These are phyloP conservation scores for Arbutus unedo DNA, from an alignment of 148 eudicot species.

Conservation along the genomic window DNA sequence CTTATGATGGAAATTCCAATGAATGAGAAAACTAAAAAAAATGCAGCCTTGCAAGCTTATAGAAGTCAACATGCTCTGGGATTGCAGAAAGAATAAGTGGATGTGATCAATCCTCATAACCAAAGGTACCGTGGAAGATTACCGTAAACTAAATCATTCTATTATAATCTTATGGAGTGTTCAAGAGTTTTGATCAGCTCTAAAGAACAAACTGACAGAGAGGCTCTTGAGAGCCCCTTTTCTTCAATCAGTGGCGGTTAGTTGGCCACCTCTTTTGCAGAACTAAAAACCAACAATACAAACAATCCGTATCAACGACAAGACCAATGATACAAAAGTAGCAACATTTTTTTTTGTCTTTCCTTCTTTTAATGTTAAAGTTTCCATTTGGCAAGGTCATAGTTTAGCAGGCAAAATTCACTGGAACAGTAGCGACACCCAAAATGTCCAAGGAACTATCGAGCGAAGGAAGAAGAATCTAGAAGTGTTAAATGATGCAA, in stretches of 20 bases:
- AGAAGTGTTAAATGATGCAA: not conserved
- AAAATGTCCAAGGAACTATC: conserved; percentile 5
- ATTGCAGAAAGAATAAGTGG: no score
- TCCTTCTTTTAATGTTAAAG: not conserved
- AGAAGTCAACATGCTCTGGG: not conserved
- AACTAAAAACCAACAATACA: not conserved
- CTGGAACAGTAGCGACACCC: not conserved
- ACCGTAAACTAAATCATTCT: not conserved
- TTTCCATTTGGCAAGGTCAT: not conserved
- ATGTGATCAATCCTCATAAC: not conserved
- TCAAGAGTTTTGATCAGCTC: conserved; percentile 6
- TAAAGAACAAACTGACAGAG: not conserved
- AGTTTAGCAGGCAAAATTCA: not conserved
- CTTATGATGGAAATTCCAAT: not conserved
- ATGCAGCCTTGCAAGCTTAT: not conserved
- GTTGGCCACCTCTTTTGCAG: not conserved
- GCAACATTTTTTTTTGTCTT: not conserved
- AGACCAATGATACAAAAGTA: not conserved
- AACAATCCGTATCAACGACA: not conserved
- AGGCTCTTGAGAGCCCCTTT: not conserved
- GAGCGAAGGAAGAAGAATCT: conserved; percentile 7
- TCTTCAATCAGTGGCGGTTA: not conserved
- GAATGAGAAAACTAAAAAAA: not conserved
- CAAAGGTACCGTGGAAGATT: not conserved
- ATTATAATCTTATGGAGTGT: not conserved